Evolutionary conservation across 2,329 filamentous ascomycete species (phyloP).

Genomic region (Aspergillus bombycis): DNA sequence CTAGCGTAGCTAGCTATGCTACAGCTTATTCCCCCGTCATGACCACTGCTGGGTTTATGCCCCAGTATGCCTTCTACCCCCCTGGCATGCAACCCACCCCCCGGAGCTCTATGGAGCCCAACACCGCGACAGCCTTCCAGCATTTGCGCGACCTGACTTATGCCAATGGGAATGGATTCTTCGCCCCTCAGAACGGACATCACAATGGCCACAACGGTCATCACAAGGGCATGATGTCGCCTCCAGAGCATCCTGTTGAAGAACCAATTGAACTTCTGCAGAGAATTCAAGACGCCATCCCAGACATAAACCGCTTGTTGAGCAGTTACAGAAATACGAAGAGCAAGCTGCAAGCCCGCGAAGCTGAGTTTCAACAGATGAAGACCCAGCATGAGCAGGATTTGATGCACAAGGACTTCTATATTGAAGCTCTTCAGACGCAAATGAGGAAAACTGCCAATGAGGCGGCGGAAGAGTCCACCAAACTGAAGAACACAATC

Average conservation of each 20-base stretch:
- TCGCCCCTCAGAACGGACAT: constrained; percentile 11
- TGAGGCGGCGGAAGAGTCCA: constrained; percentile 54
- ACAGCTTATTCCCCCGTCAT: constrained; percentile 40
- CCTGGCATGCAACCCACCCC: constrained; percentile 32
- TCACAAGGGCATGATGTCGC: constrained; percentile 36
- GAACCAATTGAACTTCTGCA: constrained; percentile 46
- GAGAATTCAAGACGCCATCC: constrained; percentile 51
- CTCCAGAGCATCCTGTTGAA: constrained; percentile 30
- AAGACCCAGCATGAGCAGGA: constrained; percentile 55
- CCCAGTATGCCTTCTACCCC: constrained; percentile 37
- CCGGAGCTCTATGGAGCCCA: constrained; percentile 35
- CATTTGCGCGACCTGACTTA: constrained; percentile 33
- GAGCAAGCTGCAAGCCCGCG: constrained; percentile 52
- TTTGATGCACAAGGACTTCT: constrained; percentile 56
- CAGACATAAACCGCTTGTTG: constrained; percentile 49
- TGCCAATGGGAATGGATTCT: constrained; percentile 17
- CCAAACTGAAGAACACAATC: constrained; percentile 45
- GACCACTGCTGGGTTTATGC: constrained; percentile 35
- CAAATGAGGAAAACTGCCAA: constrained; percentile 54
- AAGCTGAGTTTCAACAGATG: constrained; percentile 54
- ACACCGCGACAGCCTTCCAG: constrained; percentile 35
- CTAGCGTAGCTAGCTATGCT: constrained; percentile 23
- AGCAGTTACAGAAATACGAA: constrained; percentile 55
- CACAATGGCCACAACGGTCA: constrained; percentile 12
- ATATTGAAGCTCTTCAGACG: constrained; percentile 55